Base-by-base conservation (phyloP, 371 early-diverging fungal species). In the Mycotypha africana region DNA sequence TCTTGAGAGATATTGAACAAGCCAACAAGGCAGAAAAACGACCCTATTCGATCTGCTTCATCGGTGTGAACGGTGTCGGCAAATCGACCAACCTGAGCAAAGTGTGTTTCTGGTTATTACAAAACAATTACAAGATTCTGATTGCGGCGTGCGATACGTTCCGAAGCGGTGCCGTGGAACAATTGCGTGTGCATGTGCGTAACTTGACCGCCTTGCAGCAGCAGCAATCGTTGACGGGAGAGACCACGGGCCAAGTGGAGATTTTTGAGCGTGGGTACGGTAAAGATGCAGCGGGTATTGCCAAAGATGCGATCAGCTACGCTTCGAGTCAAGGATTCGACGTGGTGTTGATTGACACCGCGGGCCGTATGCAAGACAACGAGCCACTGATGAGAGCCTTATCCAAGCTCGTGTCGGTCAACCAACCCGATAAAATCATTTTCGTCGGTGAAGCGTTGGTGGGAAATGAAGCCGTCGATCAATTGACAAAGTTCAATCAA, bases 141-240 rank as follows among this genome's bases (percentile, higher is more conserved):
- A 95, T 99, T 60, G 99, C 98, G 15, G 99, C 99, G 3, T 97
- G 99, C 62, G 99, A 99, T 74, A 99, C 99, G 5, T 99, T 99
- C 76, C 85, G 99, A 50, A 89, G 93, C 26, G 99, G 99, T 37
- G 99, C 99, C 7, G 97, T 99, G 23, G 99, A 99, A 64, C 99
- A 98, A 64, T 69, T 99, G 8, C 81, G 91, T 25, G 93, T 94
- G 3, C 98, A 99, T 65, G 96, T 83, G 4, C 78, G 92, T 25
- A 95, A 97, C 58, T 67, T 98, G 49, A 74, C 80, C 30, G 84
- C 85, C 9, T 74, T 95, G 38, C 84, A 88, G 52, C n/a, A n/a
- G n/a, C n/a, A n/a, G n/a, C n/a, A n/a, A n/a, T n/a, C n/a, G n/a
- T n/a, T n/a, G n/a, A n/a, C n/a, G n/a, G 66, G 64, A 1, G 76